Conservation (phyloP, 2,329 filamentous ascomycete genomes). For the Aspergillus neoniger region DNA sequence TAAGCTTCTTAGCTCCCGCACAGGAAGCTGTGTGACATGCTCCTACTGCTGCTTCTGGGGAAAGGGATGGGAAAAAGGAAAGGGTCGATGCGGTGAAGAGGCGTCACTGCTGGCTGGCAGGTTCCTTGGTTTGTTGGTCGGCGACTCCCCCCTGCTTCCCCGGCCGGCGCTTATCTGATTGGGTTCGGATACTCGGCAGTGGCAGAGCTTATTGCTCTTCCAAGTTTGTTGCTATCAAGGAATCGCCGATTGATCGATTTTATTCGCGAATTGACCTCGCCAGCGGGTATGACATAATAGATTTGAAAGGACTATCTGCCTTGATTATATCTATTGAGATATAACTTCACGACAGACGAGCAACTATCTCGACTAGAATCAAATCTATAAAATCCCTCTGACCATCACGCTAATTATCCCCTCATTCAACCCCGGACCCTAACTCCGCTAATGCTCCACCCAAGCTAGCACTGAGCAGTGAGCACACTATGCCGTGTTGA, state of each 20-base stretch:
- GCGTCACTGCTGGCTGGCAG: neutral
- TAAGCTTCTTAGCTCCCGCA: neutral
- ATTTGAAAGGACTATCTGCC: too few relatives aligned
- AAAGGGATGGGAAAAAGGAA: too few relatives aligned
- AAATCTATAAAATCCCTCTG: too few relatives aligned
- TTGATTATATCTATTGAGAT: too few relatives aligned
- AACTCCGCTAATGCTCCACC: neutral
- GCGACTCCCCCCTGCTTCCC: neutral
- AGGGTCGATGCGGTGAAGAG: neutral
- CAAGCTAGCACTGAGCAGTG: neutral
- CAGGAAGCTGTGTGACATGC: neutral
- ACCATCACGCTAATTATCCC: neutral
- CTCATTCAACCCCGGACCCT: neutral
- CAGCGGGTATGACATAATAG: too few relatives aligned
- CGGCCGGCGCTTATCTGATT: slow-evolving; percentile 1
- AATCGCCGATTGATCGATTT: too few relatives aligned
- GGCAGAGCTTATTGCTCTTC: neutral
- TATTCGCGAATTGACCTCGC: too few relatives aligned
- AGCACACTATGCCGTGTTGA: neutral
- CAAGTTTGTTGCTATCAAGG: neutral
- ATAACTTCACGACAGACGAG: too few relatives aligned
- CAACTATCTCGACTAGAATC: too few relatives aligned
- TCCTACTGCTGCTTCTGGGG: too few relatives aligned
- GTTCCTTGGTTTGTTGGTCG: neutral
- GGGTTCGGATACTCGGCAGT: neutral